These are phyloP conservation scores for Russula olivacea DNA, from an alignment of 768 basidiomycete species.

Conservation along the genomic window DNA sequence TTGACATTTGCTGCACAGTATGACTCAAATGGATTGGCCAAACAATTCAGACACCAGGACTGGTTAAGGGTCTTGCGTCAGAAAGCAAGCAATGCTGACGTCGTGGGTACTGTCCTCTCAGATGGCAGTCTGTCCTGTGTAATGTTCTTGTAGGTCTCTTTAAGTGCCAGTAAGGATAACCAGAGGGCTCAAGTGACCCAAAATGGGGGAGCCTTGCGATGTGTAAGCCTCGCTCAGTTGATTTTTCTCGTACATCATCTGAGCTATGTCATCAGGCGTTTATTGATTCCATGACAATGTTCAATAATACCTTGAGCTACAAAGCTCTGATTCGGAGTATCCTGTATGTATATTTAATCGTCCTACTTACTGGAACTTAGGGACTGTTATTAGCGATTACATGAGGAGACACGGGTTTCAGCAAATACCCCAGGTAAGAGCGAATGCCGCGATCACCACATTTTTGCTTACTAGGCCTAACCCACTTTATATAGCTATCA, in stretches of 20 bases:
- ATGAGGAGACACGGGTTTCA: neutral
- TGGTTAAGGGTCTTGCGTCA: neutral
- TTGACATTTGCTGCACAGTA: constrained; percentile 2
- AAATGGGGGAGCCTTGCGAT: neutral
- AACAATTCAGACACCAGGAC: neutral
- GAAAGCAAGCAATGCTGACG: neutral
- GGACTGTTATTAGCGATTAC: neutral
- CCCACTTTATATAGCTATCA: neutral
- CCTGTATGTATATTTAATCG: neutral
- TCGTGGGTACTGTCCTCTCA: neutral
- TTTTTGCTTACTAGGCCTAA: neutral
- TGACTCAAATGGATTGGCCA: neutral
- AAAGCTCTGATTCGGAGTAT: neutral
- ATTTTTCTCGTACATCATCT: neutral
- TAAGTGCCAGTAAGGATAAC: constrained; percentile 1
- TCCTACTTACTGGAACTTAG: neutral
- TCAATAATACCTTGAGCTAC: neutral
- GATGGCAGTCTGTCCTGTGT: neutral
- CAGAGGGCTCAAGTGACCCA: neutral
- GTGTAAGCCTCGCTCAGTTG: neutral
- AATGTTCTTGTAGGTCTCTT: neutral
- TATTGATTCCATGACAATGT: neutral
- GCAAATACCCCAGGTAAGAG: constrained; percentile 6
- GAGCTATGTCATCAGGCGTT: neutral
- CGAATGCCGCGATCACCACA: neutral